Evolutionary conservation across 2,329 filamentous ascomycete species (phyloP).

Genomic region (Colletotrichum magnum): DNA sequence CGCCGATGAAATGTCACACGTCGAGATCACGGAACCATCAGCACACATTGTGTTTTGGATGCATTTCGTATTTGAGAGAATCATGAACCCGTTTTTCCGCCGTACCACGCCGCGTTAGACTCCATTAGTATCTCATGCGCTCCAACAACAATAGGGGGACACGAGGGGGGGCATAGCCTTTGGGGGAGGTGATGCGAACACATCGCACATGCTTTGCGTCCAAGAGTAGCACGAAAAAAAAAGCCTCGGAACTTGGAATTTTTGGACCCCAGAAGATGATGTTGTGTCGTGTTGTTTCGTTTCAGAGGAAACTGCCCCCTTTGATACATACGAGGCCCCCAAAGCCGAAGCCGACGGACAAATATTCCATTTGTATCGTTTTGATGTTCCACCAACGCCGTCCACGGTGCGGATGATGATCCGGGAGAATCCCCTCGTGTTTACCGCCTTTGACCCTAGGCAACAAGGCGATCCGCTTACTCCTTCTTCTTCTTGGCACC

Average conservation of each 20-base stretch:
- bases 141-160: constrained; percentile 28
- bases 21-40: constrained; percentile 4
- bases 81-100: constrained; percentile 43
- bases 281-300: background rate
- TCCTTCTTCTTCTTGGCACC: constrained; percentile 95
- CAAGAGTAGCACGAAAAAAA: constrained; percentile 38
- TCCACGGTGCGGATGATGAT: constrained; percentile 39
- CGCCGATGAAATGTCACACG: no score
- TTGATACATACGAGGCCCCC: constrained; percentile 20
- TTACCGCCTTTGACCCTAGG: constrained; percentile 35
- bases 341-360: constrained; percentile 32
- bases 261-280: constrained; percentile 13
- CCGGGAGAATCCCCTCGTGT: constrained; percentile 35
- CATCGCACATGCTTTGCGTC: constrained; percentile 28
- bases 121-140: constrained; percentile 37
- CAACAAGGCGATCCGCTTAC: constrained; percentile 67
- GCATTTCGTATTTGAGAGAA: constrained; percentile 43
- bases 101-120: constrained; percentile 42
- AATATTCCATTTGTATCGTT: constrained; percentile 35
- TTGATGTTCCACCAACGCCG: constrained; percentile 42
- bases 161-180: constrained; percentile 18
- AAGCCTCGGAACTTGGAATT: constrained; percentile 17
- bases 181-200: constrained; percentile 33
- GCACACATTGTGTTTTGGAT: constrained; percentile 31
- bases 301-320: constrained; percentile 20